Percentiles rank a stretch among this genome's conserved stretches.
Evolutionary conservation across 164 flowering plant genomes (phyloP).

Genomic region (Echeveria elegans): DNA sequence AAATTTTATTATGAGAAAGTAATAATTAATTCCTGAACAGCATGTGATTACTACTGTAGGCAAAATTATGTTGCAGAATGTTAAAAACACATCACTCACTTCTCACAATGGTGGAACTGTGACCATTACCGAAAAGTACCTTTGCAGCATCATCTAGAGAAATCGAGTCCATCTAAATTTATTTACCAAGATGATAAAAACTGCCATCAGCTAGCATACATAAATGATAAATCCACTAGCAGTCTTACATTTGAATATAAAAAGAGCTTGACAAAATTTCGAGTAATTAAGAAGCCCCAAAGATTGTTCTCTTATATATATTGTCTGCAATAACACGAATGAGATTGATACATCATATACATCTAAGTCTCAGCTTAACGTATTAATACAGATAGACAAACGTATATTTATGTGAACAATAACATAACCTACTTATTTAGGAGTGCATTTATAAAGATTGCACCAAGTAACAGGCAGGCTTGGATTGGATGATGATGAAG

Average conservation of each 20-base stretch:
- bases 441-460: background rate
- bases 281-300: constrained; percentile 79
- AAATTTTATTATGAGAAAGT: constrained; percentile 6
- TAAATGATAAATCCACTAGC: background rate
- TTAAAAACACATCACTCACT: constrained; percentile 31
- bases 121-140: constrained; percentile 64
- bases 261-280: constrained; percentile 92
- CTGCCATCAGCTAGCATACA: background rate
- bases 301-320: constrained; percentile 83
- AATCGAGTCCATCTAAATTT: constrained; percentile 37
- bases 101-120: constrained; percentile 43
- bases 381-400: background rate
- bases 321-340: constrained; percentile 34
- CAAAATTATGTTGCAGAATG: background rate
- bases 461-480: constrained; percentile 25
- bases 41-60: background rate
- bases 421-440: background rate
- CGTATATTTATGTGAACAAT: background rate
- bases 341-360: background rate
- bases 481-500: too few relatives aligned
- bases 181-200: background rate
- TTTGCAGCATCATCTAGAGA: constrained; percentile 91
- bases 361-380: background rate
- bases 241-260: constrained; percentile 60
- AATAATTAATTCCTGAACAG: background rate